phyloP scores from a whole-genome alignment of 1,284 basidiomycete species.

The Ceratobasidium sp. region DNA sequence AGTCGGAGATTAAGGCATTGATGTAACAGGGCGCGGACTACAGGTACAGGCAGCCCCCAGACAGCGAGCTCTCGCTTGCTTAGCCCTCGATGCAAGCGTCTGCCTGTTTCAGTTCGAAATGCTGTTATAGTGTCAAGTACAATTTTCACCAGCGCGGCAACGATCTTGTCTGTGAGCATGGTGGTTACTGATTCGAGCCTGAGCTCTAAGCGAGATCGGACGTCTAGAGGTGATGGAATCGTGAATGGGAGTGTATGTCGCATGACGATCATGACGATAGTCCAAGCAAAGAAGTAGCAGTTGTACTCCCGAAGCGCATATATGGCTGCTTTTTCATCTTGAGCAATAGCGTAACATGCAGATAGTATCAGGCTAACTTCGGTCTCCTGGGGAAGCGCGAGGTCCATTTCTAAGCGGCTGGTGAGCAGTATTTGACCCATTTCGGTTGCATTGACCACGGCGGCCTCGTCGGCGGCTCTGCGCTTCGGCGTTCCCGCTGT shows the following conservation, averaged over 20 bases:
- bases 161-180: not conserved
- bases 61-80: constrained; percentile 30
- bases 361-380: constrained; percentile 11
- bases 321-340: not conserved
- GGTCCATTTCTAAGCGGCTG: constrained; percentile 1
- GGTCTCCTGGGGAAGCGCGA: not conserved
- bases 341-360: constrained; percentile 21
- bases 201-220: not conserved
- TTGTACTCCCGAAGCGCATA: constrained; percentile 22
- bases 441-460: not conserved
- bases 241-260: constrained; percentile 11
- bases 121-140: constrained; percentile 4
- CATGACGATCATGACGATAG: constrained; percentile 26
- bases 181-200: not conserved
- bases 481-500: not conserved
- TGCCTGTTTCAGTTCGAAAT: not conserved
- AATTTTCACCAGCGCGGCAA: not conserved
- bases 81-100: not conserved
- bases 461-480: constrained; percentile 13
- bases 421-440: not conserved
- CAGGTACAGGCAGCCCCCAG: not conserved
- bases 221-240: not conserved
- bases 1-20: constrained; percentile 5
- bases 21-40: not conserved
- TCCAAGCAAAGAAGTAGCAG: constrained; percentile 38